Percentiles rank a stretch among this genome's conserved stretches.
phyloP scores from a whole-genome alignment of 257 asterid genomes.

The Mentha longifolia region DNA sequence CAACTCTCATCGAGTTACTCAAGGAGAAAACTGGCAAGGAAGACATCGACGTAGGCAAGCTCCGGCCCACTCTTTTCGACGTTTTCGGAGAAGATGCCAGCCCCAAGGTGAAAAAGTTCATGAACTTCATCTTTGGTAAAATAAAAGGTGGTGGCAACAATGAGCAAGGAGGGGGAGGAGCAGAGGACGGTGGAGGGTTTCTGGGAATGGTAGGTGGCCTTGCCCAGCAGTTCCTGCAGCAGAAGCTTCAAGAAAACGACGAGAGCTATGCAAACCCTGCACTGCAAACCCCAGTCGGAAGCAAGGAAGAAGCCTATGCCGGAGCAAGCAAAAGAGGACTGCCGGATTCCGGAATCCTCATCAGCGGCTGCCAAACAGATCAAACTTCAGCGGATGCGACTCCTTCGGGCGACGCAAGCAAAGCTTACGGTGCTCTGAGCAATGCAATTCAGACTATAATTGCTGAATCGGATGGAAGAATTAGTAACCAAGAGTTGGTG shows the following conservation, averaged over 20 bases:
- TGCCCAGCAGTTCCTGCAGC: constrained; percentile 81
- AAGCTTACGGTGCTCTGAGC: constrained; percentile 89
- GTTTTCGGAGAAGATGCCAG: constrained; percentile 89
- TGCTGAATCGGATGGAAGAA: constrained; percentile 62
- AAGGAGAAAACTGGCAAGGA: constrained; percentile 93
- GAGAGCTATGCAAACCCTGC: constrained; percentile 80
- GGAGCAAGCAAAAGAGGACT: constrained; percentile 59
- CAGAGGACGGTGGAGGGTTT: constrained; percentile 58
- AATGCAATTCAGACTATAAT: constrained; percentile 84
- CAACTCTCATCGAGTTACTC: constrained; percentile 81
- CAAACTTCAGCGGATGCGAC: constrained; percentile 90
- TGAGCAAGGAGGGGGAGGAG: constrained; percentile 43
- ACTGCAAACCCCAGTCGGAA: constrained; percentile 60
- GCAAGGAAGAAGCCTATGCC: constrained; percentile 75
- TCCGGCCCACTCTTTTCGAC: constrained; percentile 86
- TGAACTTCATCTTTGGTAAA: constrained; percentile 78
- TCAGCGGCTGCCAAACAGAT: constrained; percentile 90
- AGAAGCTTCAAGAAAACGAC: constrained; percentile 79
- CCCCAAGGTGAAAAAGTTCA: constrained; percentile 96
- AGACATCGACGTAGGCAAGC: constrained; percentile 88
- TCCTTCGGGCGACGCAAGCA: constrained; percentile 64
- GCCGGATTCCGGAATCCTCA: constrained; percentile 74
- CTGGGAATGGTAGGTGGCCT: constrained; percentile 78
- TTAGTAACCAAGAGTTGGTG: constrained; percentile 77
- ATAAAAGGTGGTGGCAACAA: constrained; percentile 49